Evolutionary conservation across 139 green algal species (phyloP).

Genomic region (Chlamydomonas incerta): DNA sequence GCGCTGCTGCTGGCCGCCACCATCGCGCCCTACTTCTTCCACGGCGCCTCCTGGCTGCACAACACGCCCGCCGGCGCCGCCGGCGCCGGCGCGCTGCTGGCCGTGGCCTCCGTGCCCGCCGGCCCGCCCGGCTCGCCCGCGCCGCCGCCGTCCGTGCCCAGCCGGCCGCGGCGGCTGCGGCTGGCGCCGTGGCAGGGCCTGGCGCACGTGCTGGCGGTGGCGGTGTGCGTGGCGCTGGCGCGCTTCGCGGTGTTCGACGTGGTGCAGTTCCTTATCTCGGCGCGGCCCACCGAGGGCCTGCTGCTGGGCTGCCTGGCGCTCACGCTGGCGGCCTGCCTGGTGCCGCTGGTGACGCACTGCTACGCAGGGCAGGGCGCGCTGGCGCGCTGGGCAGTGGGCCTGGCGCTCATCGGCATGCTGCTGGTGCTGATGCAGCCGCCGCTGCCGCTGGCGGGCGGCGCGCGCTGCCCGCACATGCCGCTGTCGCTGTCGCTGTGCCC

Average conservation of each 20-base stretch:
- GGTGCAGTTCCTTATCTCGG: slow-evolving; percentile 59
- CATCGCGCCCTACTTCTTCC: slow-evolving; percentile 48
- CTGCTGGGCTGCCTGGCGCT: slow-evolving; percentile 85
- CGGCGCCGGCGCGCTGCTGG: slow-evolving; percentile 25
- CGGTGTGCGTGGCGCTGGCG: slow-evolving; percentile 71
- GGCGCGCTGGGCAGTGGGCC: slow-evolving; percentile 30
- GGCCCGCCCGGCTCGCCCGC: slow-evolving; percentile 29
- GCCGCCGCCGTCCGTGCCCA: not conserved
- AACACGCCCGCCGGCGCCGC: slow-evolving; percentile 21
- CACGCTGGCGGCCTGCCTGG: slow-evolving; percentile 57
- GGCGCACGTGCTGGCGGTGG: slow-evolving; percentile 57
- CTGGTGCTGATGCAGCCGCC: slow-evolving; percentile 81
- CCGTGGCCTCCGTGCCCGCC: slow-evolving; percentile 66
- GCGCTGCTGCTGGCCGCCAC: slow-evolving; percentile 47
- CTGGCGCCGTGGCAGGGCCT: slow-evolving; percentile 70
- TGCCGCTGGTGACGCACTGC: slow-evolving; percentile 80
- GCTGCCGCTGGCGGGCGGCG: slow-evolving; percentile 80
- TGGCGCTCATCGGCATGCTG: slow-evolving; percentile 57
- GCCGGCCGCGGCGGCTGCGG: slow-evolving; percentile 33
- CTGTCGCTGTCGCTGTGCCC: slow-evolving; percentile 85
- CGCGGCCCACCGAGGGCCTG: slow-evolving; percentile 83
- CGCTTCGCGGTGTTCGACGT: slow-evolving; percentile 93
- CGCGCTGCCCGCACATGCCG: slow-evolving; percentile 83
- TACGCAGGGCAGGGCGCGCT: slow-evolving; percentile 55
- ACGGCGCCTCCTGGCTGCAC: slow-evolving; percentile 36